Conservation (phyloP, 352 stramenopile species). For the Lagenidium giganteum region DNA sequence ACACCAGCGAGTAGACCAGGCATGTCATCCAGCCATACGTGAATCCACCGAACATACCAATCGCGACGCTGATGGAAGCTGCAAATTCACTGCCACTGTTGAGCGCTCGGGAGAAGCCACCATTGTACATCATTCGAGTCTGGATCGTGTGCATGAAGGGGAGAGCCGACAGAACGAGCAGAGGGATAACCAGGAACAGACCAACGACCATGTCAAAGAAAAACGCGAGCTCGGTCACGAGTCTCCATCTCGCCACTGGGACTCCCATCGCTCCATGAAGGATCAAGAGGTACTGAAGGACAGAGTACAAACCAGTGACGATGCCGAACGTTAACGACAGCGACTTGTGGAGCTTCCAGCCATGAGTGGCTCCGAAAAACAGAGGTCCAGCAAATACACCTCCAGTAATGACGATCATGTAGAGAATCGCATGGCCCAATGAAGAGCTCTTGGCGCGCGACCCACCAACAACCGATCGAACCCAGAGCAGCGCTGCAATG, state of each 20-base stretch:
- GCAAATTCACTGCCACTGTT: slow-evolving; percentile 67
- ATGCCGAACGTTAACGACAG: slow-evolving; percentile 49
- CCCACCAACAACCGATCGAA: slow-evolving; percentile 36
- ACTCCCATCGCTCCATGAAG: slow-evolving; percentile 50
- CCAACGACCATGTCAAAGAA: slow-evolving; percentile 72
- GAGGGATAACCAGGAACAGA: slow-evolving; percentile 46
- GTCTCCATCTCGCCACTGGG: slow-evolving; percentile 44
- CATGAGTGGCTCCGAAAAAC: slow-evolving; percentile 37
- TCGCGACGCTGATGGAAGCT: slow-evolving; percentile 60
- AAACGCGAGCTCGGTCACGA: slow-evolving; percentile 62
- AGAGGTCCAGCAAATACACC: slow-evolving; percentile 43
- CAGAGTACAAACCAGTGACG: slow-evolving; percentile 54
- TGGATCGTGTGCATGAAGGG: slow-evolving; percentile 78
- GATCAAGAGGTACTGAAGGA: slow-evolving; percentile 58
- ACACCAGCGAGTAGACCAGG: slow-evolving; percentile 65
- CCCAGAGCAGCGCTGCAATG: slow-evolving; percentile 43
- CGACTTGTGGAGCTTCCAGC: slow-evolving; percentile 45
- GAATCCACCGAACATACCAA: slow-evolving; percentile 48
- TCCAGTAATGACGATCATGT: slow-evolving; percentile 48
- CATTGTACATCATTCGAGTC: slow-evolving; percentile 83
- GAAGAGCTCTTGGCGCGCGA: slow-evolving; percentile 46
- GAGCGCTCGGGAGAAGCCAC: slow-evolving; percentile 62
- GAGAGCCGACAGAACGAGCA: slow-evolving; percentile 59
- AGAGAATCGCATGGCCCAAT: slow-evolving; percentile 35
- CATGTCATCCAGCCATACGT: slow-evolving; percentile 63